A percentile compares a stretch with the other conserved stretches of the same genome.
phyloP scores from a whole-genome alignment of 2,329 filamentous ascomycete genomes.

The Cladosporium oxysporum region DNA sequence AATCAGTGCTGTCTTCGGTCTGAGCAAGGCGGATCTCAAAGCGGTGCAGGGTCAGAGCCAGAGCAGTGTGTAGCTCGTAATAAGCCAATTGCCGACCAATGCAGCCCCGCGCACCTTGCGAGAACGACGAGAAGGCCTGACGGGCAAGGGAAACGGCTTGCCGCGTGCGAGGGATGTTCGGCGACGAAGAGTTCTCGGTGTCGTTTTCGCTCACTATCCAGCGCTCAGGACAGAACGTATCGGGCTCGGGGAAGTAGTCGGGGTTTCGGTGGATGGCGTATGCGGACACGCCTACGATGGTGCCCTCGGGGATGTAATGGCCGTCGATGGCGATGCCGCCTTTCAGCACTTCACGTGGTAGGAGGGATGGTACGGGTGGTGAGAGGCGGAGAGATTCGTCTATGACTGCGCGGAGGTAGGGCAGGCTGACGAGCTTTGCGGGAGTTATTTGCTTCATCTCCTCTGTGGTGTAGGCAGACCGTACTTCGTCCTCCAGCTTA shows the following conservation, averaged over 20 bases:
- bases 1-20: neutral
- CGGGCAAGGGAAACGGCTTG: constrained; percentile 15
- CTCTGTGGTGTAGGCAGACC: constrained; percentile 50
- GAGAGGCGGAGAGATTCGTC: constrained; percentile 51
- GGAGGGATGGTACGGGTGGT: constrained; percentile 42
- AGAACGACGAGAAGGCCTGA: constrained; percentile 72
- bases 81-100: constrained; percentile 60
- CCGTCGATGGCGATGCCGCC: constrained; percentile 39
- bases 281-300: constrained; percentile 37
- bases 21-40: neutral
- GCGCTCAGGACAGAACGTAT: constrained; percentile 32
- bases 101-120: constrained; percentile 68
- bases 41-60: constrained; percentile 29
- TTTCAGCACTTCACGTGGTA: constrained; percentile 38
- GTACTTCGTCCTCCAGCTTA: constrained; percentile 34
- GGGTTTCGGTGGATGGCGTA: constrained; percentile 42
- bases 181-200: neutral
- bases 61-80: constrained; percentile 28
- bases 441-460: constrained; percentile 49
- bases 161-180: constrained; percentile 11
- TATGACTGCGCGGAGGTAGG: constrained; percentile 50
- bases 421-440: constrained; percentile 37
- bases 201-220: constrained; percentile 29
- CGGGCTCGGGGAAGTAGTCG: constrained; percentile 33
- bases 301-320: constrained; percentile 38